Base-by-base conservation (phyloP, 805 yeast genomes). In the Starmerella etchellsii region DNA sequence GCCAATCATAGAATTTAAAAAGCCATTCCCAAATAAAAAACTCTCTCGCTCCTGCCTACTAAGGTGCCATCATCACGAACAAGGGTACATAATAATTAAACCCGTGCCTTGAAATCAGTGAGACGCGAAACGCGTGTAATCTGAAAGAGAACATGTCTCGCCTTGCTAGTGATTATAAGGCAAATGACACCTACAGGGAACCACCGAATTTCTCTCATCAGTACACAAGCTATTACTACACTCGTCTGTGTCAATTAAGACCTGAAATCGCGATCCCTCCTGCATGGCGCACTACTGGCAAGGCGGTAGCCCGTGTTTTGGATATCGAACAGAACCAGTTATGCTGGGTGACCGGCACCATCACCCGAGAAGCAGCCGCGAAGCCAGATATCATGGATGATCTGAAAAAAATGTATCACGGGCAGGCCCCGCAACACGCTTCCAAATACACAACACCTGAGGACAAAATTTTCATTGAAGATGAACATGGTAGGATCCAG, bases 361-460 rank as follows among this genome's bases (percentile, higher is more conserved):
- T 87, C 0, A 84, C 79, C 54, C 71, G 82, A 52, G 95, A 87
- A 46, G 70, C 83, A 77, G 76, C 75, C 54, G 74, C 74, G 54
- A 91, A 91, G 55, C 85, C 95, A 4, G 80, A 87, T 57, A 77
- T 91, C 38, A 61, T 91, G 41, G 73, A 74, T 32, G 97, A 91
- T 47, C 85, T 88, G 8, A 74, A 80, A 25, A 22, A 36, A 16
- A 43, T 52, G 19, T 48, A 50, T 30, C 55, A 50, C 18, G 56
- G 56, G 6, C 27, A 32, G 13, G 8, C 31, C 14, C 56, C 56
- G 7, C 22, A 19, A 9, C 40, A 36, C 11, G 70, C 69, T 11
- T 46, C 20, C 6, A 57, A 52, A 27, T 58, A 55, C 47, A 48
- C 69, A 13, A 53, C 50, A 37, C 58, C 60, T 26, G 33, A 71